Base-by-base conservation (phyloP, 1,284 basidiomycete genomes). In the Trametes sp. region DNA sequence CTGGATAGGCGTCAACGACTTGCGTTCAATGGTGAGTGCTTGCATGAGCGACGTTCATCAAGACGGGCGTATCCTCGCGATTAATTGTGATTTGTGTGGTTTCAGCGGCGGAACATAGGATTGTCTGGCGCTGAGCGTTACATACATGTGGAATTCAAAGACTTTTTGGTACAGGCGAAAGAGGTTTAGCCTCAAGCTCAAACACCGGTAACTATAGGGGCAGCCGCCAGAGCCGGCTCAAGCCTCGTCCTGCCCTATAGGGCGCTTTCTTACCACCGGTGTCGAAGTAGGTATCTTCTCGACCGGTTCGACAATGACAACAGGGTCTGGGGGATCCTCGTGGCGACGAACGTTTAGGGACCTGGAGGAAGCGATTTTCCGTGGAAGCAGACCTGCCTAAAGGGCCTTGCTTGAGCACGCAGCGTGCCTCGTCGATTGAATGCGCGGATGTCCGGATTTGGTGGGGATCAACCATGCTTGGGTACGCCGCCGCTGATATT, bases 311-410 rank as follows among this genome's bases (percentile, higher is more conserved):
- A 48, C 45, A n/a, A 48, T 26, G n/a, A n/a, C n/a, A n/a, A n/a
- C n/a, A n/a, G n/a, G n/a, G n/a, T n/a, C n/a, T n/a, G n/a, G n/a
- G 14, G 45, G 45, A 48, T 48, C 45, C 45, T 48, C 45, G 45
- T 48, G 45, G 45, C 19, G 28, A 48, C 46, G 26, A 48, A 31
- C 28, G 35, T 38, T n/a, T 23, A 26, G 35, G 14, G 16, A 14
- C 14, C 8, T 45, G 57, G 21, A 26, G 28, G 26, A 23, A 21
- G 21, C 23, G 41, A 57, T 51, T 44, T 41, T 33, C 38, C 56
- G 48, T 58, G 49, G 41, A 35, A 52, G 50, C 49, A 49, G 49
- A 41, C 28, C n/a, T 57, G 33, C 38, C 52, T 7, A 41, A 24
- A 53, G 23, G 42, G 33, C 29, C 42, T 31, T 38, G n/a, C 41